Evolutionary conservation across 2,329 filamentous ascomycete genomes (phyloP).

Genomic region (Sporothrix pallida): DNA sequence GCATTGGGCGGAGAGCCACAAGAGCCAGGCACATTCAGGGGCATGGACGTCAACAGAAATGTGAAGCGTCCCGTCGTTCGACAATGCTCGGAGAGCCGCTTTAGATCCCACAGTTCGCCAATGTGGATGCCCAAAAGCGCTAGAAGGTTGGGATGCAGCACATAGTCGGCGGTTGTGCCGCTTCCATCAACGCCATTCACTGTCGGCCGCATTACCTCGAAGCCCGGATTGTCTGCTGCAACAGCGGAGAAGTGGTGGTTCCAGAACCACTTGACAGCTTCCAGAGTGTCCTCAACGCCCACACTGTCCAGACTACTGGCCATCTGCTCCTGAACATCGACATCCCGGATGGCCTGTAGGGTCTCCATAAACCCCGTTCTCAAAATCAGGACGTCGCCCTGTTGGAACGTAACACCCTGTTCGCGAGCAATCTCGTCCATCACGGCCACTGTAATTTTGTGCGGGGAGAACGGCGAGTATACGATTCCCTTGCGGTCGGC

Average conservation of each 20-base stretch:
- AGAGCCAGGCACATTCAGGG: background rate
- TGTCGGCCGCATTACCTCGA: background rate
- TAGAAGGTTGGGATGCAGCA: background rate
- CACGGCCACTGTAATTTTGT: background rate
- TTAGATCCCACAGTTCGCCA: background rate
- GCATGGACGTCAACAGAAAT: background rate
- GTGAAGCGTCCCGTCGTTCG: background rate
- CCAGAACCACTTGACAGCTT: background rate
- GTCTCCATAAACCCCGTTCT: background rate
- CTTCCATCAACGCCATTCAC: background rate
- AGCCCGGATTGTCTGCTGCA: background rate
- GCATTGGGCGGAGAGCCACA: background rate
- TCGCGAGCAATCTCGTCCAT: background rate
- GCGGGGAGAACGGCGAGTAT: background rate
- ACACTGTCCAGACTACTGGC: background rate
- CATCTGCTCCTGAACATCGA: background rate
- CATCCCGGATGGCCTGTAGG: background rate
- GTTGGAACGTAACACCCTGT: background rate
- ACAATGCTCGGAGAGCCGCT: background rate
- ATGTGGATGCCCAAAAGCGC: background rate
- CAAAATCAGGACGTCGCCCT: background rate
- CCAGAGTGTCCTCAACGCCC: background rate
- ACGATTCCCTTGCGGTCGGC: background rate
- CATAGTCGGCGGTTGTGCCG: background rate
- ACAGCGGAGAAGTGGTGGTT: background rate